Conservation (phyloP, 1,284 basidiomycete genomes). For the Cryptococcus amylolentus region DNA sequence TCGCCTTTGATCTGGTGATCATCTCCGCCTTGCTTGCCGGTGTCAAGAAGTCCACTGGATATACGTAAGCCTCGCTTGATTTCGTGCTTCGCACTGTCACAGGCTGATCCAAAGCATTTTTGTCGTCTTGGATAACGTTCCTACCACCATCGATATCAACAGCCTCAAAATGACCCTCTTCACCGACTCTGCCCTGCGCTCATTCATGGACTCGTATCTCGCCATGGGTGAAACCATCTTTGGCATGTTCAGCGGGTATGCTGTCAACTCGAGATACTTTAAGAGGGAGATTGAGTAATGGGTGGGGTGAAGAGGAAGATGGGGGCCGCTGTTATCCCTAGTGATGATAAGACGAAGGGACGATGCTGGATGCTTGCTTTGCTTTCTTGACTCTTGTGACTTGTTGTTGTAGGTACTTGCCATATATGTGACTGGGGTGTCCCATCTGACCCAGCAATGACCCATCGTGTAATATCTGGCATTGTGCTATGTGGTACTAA, state of each 20-base stretch:
- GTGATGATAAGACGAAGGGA: not conserved
- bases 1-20: slow-evolving; percentile 77
- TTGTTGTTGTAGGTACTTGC: not conserved
- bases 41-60: slow-evolving; percentile 82
- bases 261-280: slow-evolving; percentile 77
- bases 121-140: not conserved
- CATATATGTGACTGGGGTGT: not conserved
- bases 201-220: slow-evolving; percentile 75
- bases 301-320: not conserved
- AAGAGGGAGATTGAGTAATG: slow-evolving; percentile 19
- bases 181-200: slow-evolving; percentile 67
- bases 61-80: slow-evolving; percentile 61
- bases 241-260: slow-evolving; percentile 71
- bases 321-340: not conserved
- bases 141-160: not conserved
- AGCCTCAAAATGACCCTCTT: slow-evolving; percentile 61
- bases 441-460: too few species aligned
- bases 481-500: too few species aligned
- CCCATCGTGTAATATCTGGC: too few species aligned
- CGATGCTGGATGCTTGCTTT: not conserved
- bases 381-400: not conserved
- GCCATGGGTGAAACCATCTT: slow-evolving; percentile 85
- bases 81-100: not conserved
- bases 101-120: not conserved
- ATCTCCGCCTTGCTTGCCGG: slow-evolving; percentile 91